Conservation (phyloP, 768 basidiomycete genomes). For the Podaxis sp. region DNA sequence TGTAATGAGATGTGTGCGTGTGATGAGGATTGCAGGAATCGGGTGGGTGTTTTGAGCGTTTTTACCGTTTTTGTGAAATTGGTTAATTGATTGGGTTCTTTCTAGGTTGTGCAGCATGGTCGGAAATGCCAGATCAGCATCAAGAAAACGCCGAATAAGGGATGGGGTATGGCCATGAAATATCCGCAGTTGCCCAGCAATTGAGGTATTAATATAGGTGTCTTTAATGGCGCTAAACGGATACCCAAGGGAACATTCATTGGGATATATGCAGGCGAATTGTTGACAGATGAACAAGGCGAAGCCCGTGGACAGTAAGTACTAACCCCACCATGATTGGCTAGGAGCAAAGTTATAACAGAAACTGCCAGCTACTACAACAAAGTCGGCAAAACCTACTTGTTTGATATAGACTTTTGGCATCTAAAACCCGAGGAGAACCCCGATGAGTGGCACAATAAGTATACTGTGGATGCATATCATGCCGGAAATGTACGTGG, state of each 20-base stretch:
- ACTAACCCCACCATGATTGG: neutral
- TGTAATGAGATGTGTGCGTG: conserved; percentile 83
- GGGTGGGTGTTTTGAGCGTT: conserved; percentile 43
- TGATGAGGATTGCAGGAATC: conserved; percentile 74
- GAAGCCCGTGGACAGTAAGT: conserved; percentile 66
- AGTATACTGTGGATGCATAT: conserved; percentile 80
- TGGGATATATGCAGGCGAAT: conserved; percentile 84
- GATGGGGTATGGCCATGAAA: conserved; percentile 65
- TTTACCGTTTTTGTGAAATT: neutral
- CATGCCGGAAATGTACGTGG: conserved; percentile 77
- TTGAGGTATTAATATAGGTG: conserved; percentile 38
- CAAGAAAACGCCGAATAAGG: conserved; percentile 68
- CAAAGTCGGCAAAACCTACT: conserved; percentile 67
- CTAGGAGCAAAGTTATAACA: conserved; percentile 6
- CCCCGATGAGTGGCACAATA: conserved; percentile 29
- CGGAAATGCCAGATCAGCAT: conserved; percentile 60
- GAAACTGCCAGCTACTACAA: conserved; percentile 57
- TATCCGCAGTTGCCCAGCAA: neutral
- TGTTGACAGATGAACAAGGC: conserved; percentile 63
- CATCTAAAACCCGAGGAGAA: conserved; percentile 40
- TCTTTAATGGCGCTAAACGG: conserved; percentile 60
- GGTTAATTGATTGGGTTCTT: neutral
- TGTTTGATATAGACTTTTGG: conserved; percentile 81
- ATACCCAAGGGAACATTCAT: conserved; percentile 70
- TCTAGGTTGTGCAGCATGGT: conserved; percentile 80